phyloP scores from a whole-genome alignment of 2,329 filamentous ascomycete species.

The Atkinsonella hypoxylon region DNA sequence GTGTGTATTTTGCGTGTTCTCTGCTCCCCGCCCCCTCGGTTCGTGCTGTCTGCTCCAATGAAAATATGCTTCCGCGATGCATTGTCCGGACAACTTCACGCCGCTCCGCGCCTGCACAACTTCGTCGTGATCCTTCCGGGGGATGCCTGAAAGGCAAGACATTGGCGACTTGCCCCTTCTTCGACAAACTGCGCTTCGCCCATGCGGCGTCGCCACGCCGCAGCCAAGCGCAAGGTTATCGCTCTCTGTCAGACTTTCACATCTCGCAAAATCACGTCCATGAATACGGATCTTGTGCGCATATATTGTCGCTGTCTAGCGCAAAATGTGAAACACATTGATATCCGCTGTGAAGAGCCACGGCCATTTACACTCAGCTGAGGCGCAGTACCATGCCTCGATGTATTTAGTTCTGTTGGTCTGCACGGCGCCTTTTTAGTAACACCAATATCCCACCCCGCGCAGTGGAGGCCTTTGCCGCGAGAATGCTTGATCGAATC shows the following conservation, averaged over 20 bases:
- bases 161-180: not conserved
- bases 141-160: not conserved
- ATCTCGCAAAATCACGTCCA: not conserved
- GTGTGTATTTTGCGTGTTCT: constrained; percentile 2
- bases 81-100: not conserved
- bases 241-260: not conserved
- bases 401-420: not conserved
- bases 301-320: not conserved
- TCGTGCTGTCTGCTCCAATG: not conserved
- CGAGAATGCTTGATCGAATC: not conserved
- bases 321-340: no score
- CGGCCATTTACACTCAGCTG: not conserved
- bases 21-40: not conserved
- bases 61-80: constrained; percentile 5
- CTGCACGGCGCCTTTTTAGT: not conserved
- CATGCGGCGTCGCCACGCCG: not conserved
- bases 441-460: not conserved
- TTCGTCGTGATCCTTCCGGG: not conserved
- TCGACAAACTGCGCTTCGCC: not conserved
- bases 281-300: not conserved
- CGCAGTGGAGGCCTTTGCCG: not conserved
- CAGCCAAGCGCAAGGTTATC: not conserved
- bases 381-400: no score
- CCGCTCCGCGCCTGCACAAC: not conserved
- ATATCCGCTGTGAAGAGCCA: not conserved